These are phyloP conservation scores for Colletotrichum abscissum DNA, from an alignment of 2,329 filamentous ascomycete species.

Conservation along the genomic window DNA sequence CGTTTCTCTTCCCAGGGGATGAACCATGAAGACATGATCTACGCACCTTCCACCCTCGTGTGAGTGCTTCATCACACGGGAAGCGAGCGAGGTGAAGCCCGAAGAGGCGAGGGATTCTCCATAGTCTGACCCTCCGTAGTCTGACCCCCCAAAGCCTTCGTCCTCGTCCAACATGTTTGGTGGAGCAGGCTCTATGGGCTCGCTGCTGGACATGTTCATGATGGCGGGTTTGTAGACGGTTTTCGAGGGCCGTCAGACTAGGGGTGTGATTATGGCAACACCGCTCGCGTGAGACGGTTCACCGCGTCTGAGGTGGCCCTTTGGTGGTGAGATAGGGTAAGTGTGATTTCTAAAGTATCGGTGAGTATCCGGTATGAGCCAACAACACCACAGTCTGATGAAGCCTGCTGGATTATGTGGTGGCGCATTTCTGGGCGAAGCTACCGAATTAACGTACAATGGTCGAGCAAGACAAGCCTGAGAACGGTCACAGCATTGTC, in stretches of 20 bases:
- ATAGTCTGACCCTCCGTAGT: slow-evolving; percentile 51
- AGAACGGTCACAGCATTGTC: neutral
- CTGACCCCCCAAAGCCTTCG: slow-evolving; percentile 43
- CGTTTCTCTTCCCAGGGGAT: neutral
- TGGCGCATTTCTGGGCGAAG: neutral
- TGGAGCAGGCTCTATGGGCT: slow-evolving; percentile 33
- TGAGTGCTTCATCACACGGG: slow-evolving; percentile 33
- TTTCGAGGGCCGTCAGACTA: neutral
- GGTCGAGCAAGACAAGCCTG: neutral
- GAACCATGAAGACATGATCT: neutral
- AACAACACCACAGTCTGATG: neutral
- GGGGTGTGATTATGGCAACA: neutral
- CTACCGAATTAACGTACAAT: neutral
- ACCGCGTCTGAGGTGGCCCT: neutral
- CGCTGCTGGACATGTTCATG: slow-evolving; percentile 27
- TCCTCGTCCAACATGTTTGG: slow-evolving; percentile 18
- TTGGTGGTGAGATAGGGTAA: neutral
- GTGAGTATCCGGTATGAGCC: neutral
- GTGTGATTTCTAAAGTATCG: neutral
- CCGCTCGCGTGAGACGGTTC: neutral
- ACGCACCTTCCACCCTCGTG: slow-evolving; percentile 36
- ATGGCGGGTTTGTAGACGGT: neutral
- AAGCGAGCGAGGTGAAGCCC: slow-evolving; percentile 52
- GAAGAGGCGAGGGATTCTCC: slow-evolving; percentile 49
- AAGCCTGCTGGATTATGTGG: neutral